phyloP scores from a whole-genome alignment of 805 yeast species.

The Ogataea minuta region DNA sequence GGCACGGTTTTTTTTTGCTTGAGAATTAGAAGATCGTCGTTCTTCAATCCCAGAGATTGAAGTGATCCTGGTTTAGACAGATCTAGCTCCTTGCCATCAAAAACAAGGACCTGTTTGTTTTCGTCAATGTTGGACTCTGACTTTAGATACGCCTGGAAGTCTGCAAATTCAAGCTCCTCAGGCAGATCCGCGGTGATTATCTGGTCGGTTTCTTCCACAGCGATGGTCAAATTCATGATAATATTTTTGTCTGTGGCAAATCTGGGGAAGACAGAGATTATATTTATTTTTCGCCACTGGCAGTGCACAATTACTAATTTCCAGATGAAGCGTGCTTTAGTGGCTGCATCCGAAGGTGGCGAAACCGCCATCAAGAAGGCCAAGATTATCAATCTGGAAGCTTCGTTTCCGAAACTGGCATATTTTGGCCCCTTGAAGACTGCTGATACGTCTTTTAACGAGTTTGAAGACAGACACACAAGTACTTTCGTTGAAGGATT shows the following conservation, averaged over 20 bases:
- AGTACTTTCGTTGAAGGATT: constrained; percentile 27
- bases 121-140: constrained; percentile 61
- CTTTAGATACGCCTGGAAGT: constrained; percentile 70
- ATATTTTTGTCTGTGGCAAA: constrained; percentile 2
- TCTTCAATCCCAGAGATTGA: constrained; percentile 45
- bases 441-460: not conserved
- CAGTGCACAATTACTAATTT: not conserved
- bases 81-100: constrained; percentile 43
- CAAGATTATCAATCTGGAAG: constrained; percentile 7
- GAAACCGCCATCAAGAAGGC: constrained; percentile 8
- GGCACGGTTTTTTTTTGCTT: constrained; percentile 25
- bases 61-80: constrained; percentile 37
- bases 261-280: constrained; percentile 1
- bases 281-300: constrained; percentile 11
- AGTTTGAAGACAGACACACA: constrained; percentile 16
- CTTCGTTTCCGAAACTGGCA: constrained; percentile 7
- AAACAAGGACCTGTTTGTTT: constrained; percentile 45
- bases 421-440: constrained; percentile 2
- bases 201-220: constrained; percentile 48
- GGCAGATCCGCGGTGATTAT: constrained; percentile 61
- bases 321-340: constrained; percentile 5
- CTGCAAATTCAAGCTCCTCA: constrained; percentile 58
- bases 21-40: constrained; percentile 58
- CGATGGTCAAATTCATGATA: constrained; percentile 51
- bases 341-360: constrained; percentile 8